Evolutionary conservation across 805 yeast genomes (phyloP).

Genomic region (Nakazawaea wickerhamii): DNA sequence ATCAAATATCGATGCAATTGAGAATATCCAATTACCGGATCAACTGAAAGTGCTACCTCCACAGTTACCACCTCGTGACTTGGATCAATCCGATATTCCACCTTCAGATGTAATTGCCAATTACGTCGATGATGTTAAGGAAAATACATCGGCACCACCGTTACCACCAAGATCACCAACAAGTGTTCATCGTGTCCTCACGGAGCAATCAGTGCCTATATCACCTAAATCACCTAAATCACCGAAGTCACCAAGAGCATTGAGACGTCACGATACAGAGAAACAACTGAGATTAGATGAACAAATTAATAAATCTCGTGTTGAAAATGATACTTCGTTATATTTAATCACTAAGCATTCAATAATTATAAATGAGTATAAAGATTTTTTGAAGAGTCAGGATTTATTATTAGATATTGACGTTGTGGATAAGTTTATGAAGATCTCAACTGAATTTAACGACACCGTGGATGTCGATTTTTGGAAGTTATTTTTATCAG

Average conservation of each 20-base stretch:
- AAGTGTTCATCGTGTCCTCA: background rate
- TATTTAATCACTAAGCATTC: slow-evolving; percentile 4
- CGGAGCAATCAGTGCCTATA: background rate
- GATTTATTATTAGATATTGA: background rate
- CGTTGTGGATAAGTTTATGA: background rate
- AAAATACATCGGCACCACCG: background rate
- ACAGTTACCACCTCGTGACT: too few species aligned
- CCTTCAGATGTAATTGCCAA: too few species aligned
- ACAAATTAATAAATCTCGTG: background rate
- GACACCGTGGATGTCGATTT: slow-evolving; percentile 6
- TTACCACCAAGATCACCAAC: slow-evolving; percentile 3
- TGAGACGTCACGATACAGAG: background rate
- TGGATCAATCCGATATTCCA: too few species aligned
- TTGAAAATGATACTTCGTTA: background rate
- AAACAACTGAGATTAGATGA: background rate
- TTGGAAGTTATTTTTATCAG: slow-evolving; percentile 8
- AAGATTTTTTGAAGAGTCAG: slow-evolving; percentile 1
- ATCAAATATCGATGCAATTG: background rate
- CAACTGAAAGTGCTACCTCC: too few species aligned
- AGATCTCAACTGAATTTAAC: background rate
- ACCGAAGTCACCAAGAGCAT: background rate
- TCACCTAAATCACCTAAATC: background rate
- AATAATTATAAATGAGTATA: background rate
- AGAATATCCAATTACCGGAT: background rate
- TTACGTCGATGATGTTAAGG: background rate